Conservation (phyloP, 768 basidiomycete genomes). For the Tylopilus sp. region DNA sequence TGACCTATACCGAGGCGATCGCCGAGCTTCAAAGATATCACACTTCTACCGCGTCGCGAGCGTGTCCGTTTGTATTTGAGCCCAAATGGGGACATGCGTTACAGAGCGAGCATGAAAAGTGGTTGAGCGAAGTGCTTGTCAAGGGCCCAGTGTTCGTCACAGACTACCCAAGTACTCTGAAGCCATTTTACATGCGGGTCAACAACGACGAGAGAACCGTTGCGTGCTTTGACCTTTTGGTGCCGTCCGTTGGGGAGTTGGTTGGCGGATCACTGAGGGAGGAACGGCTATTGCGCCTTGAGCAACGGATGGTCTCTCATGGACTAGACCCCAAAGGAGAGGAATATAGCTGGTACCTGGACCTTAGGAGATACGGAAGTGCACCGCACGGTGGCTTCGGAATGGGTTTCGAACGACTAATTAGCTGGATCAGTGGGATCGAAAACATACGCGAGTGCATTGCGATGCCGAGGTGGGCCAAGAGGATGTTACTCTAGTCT, state of each 20-base stretch:
- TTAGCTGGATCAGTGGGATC: constrained; percentile 83
- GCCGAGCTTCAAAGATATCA: constrained; percentile 44
- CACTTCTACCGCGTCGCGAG: constrained; percentile 20
- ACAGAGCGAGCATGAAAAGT: constrained; percentile 91
- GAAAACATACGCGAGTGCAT: constrained; percentile 93
- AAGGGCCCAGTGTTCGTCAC: constrained; percentile 86
- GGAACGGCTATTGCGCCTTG: constrained; percentile 57
- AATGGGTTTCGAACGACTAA: constrained; percentile 88
- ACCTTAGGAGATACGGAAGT: constrained; percentile 79
- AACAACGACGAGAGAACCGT: constrained; percentile 62
- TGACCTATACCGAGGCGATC: constrained; percentile 80
- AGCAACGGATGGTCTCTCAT: constrained; percentile 44
- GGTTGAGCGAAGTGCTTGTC: constrained; percentile 69
- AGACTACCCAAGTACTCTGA: constrained; percentile 77
- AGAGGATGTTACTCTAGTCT: constrained; percentile 61
- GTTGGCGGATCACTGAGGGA: constrained; percentile 90
- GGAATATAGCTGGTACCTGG: constrained; percentile 70
- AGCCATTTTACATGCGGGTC: constrained; percentile 95
- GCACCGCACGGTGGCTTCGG: constrained; percentile 96
- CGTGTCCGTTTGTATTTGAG: constrained; percentile 46
- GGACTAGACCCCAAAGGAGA: constrained; percentile 42
- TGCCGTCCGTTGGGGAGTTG: constrained; percentile 86
- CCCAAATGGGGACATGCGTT: constrained; percentile 70
- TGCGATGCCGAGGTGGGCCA: constrained; percentile 87
- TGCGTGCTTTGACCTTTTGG: constrained; percentile 93